Evolutionary conservation across 176 grass and related monocot species (phyloP).

Genomic region (Saccharum officinarum): DNA sequence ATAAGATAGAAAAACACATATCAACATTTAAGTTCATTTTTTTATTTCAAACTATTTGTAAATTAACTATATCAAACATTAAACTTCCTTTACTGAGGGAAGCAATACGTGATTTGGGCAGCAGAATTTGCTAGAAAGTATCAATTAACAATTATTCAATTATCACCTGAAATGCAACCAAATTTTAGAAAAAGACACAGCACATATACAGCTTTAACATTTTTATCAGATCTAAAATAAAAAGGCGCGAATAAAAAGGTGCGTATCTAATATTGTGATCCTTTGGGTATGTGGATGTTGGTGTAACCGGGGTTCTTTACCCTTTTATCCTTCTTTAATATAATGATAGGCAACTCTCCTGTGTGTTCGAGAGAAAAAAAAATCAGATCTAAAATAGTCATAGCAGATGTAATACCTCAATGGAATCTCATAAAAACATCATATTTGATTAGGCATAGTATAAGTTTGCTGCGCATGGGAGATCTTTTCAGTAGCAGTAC

Average conservation of each 20-base stretch:
- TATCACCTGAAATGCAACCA: neutral
- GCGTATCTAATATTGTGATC: neutral
- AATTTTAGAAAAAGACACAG: neutral
- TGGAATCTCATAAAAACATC: neutral
- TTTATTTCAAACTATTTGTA: neutral
- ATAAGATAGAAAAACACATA: neutral
- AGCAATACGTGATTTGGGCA: neutral
- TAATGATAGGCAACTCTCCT: neutral
- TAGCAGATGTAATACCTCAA: neutral
- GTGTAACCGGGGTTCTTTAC: neutral
- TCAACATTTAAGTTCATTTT: neutral
- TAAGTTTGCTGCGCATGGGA: neutral
- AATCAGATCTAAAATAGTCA: neutral
- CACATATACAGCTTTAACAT: neutral
- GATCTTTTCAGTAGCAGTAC: neutral
- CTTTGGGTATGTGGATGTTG: neutral
- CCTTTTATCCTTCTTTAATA: neutral
- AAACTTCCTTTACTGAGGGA: neutral
- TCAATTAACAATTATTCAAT: neutral
- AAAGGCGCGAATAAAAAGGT: neutral
- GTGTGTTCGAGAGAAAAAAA: neutral
- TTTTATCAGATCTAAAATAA: neutral
- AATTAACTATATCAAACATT: neutral
- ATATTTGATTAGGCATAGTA: neutral
- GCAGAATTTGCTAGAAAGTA: neutral